phyloP scores from a whole-genome alignment of 2,329 filamentous ascomycete genomes.

The Chaetothyriales sp. region DNA sequence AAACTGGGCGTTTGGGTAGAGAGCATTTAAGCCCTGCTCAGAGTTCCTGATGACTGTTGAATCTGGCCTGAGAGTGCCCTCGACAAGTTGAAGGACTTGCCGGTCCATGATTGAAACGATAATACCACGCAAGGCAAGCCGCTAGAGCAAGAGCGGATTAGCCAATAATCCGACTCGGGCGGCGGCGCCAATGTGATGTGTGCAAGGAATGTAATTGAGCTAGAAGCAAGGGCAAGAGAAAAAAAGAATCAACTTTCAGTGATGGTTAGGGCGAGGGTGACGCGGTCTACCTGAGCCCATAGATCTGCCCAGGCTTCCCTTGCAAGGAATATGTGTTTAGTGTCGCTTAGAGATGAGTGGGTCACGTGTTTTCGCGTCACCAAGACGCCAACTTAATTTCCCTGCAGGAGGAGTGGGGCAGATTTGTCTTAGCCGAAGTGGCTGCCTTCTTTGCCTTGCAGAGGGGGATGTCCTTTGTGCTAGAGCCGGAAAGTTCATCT shows the following conservation, averaged over 20 bases:
- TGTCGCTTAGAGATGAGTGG: not conserved
- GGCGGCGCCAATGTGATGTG: not conserved
- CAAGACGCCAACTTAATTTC: not conserved
- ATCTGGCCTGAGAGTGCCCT: conserved; percentile 64
- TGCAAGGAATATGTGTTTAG: not conserved
- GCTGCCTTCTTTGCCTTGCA: not conserved
- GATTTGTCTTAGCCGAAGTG: not conserved
- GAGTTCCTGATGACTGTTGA: conserved; percentile 57
- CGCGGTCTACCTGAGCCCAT: not conserved
- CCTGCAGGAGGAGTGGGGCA: not conserved
- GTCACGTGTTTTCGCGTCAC: not conserved
- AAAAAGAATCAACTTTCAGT: not conserved
- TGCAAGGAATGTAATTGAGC: not conserved
- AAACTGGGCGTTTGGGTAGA: conserved; percentile 56
- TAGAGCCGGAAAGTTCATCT: no score
- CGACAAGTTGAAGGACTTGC: conserved; percentile 75
- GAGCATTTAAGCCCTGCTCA: conserved; percentile 64
- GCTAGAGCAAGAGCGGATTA: not conserved
- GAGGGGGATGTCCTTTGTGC: no score
- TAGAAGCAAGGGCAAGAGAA: not conserved
- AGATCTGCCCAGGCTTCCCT: not conserved
- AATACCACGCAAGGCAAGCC: not conserved
- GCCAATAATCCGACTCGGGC: not conserved
- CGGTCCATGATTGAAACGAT: conserved; percentile 56
- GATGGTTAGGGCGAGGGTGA: not conserved